A percentile compares a stretch with the other conserved stretches of the same genome.
Conservation (phyloP, 371 early-diverging fungal genomes). For the Mortierella sp. region DNA sequence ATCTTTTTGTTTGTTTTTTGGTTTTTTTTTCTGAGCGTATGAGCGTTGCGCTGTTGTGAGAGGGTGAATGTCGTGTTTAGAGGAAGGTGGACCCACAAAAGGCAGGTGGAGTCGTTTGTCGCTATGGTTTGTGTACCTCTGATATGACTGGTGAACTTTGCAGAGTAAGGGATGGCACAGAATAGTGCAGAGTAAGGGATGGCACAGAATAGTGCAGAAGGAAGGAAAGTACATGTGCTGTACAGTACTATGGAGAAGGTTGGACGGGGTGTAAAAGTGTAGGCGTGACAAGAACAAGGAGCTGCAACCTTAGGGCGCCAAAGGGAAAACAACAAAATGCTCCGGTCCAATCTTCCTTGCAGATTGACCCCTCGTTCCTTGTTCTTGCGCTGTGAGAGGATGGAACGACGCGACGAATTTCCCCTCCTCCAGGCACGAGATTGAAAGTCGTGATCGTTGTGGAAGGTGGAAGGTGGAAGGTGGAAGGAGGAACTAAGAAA, state of each 20-base stretch:
- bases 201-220: not conserved
- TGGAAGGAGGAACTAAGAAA: not conserved
- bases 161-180: not conserved
- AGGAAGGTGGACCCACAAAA: not conserved
- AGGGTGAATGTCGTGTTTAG: not conserved
- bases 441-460: not conserved
- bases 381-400: not conserved
- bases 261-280: not conserved
- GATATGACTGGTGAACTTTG: conserved; percentile 2
- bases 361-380: not conserved
- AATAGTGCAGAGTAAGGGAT: not conserved
- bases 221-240: not conserved
- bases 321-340: not conserved
- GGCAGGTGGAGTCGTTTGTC: not conserved
- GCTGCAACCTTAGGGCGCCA: not conserved
- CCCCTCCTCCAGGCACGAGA: not conserved
- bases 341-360: not conserved
- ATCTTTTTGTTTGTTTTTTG: not conserved
- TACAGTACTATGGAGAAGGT: not conserved
- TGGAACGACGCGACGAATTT: too few species aligned
- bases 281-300: not conserved
- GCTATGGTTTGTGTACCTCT: not conserved
- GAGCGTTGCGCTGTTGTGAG: not conserved
- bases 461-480: not conserved
- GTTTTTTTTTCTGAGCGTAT: not conserved